These are phyloP conservation scores for Exutisphaerella laricina DNA, from an alignment of 2,329 filamentous ascomycete genomes.

Conservation along the genomic window DNA sequence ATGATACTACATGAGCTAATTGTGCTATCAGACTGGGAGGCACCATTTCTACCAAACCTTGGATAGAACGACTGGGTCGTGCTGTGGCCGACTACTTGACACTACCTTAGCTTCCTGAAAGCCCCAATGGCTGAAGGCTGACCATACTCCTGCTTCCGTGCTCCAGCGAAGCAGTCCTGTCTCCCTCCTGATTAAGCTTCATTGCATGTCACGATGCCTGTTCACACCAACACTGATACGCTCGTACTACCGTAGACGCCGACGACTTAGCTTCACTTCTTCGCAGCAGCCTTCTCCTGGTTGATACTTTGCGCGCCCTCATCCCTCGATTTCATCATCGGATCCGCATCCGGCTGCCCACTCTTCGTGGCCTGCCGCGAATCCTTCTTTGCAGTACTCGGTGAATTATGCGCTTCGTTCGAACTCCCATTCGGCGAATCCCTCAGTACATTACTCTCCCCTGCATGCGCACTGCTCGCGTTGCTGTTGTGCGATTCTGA, in stretches of 20 bases:
- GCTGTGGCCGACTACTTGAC: not conserved
- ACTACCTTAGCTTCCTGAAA: no score
- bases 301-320: not conserved
- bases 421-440: not conserved
- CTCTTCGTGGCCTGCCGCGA: not conserved
- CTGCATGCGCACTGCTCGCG: not conserved
- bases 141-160: no score
- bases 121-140: no score
- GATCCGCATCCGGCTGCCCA: not conserved
- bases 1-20: constrained; percentile 2
- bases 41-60: not conserved
- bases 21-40: not conserved
- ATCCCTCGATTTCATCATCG: not conserved
- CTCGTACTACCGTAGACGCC: no score
- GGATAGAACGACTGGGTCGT: not conserved
- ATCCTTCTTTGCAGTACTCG: not conserved
- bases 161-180: no score
- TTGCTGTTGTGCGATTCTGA: no score
- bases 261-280: not conserved
- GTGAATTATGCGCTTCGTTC: not conserved
- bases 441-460: not conserved
- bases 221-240: no score
- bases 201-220: no score
- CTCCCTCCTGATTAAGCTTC: no score
- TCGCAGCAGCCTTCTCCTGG: not conserved